Base-by-base conservation (phyloP, 495 filamentous ascomycete genomes). In the Talaromyces ruber region DNA sequence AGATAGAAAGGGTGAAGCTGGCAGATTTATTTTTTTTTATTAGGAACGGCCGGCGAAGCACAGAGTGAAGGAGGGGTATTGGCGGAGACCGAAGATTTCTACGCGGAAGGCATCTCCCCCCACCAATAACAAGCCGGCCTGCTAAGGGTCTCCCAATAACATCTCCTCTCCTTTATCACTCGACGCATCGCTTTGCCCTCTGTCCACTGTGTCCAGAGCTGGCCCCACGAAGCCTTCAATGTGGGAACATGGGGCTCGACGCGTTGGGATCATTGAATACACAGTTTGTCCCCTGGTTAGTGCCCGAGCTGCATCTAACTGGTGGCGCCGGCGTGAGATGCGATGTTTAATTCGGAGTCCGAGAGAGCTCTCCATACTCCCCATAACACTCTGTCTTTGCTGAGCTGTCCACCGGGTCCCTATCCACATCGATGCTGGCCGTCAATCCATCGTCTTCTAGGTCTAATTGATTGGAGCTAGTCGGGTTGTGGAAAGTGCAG, bases 81-180 rank as follows among this genome's bases (percentile, higher is more conserved):
- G 54, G 54, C 54, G 54, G 54, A 57, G 54, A 57, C 54, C 54
- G 54, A 57, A 57, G 29, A 57, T 21, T 21, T 54, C 51, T 54
- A 14, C 26, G 51, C 22, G 51, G 51, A 54, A 54, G 51, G 51
- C 12, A 28, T 11, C 51, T 28, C 51, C 26, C n/a, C 51, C 51
- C 22, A 28, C 51, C 51, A 54, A 54, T 54, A 6, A 11, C 43
- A 21, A 3, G 8, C n/a, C 43, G 6, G 18, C 43, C 4, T 32
- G 30, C 4, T 9, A 32, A 4, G 4, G 4, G 4, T 32, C 4
- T 4, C 30, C 30, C 30, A 9, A 32, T n/a, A 32, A 32, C 30
- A 32, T 9, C 39, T 4, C 6, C 37, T 18, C 5, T 21, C 43
- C 16, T 21, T 47, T 9, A 47, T 6, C 43, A 47, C n/a, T 39